These are phyloP conservation scores for Taiozyma sp. DNA, from an alignment of 1,139 yeast genomes.

Conservation along the genomic window DNA sequence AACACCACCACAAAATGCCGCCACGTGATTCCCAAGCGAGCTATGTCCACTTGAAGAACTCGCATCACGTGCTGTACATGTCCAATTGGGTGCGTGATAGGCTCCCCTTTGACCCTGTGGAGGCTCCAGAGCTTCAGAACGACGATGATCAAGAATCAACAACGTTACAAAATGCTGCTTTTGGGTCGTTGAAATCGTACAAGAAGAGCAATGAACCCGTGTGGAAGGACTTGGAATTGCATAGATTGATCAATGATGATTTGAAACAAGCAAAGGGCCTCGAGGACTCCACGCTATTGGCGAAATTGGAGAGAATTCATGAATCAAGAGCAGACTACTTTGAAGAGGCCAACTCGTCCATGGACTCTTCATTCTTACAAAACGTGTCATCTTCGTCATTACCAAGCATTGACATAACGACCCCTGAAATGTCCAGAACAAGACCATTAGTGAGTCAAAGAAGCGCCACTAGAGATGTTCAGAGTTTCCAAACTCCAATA, in stretches of 20 bases:
- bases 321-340: constrained; percentile 2
- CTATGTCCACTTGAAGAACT: constrained; percentile 29
- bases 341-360: constrained; percentile 12
- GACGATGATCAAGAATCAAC: constrained; percentile 20
- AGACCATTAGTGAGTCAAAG: constrained; percentile 1
- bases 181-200: constrained; percentile 24
- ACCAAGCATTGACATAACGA: constrained; percentile 15
- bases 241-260: constrained; percentile 23
- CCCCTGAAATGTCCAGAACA: constrained; percentile 19
- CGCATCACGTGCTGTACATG: constrained; percentile 30
- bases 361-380: constrained; percentile 9
- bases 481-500: constrained; percentile 23
- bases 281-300: constrained; percentile 8
- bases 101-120: constrained; percentile 33
- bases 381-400: constrained; percentile 3
- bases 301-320: constrained; percentile 7
- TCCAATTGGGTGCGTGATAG: constrained; percentile 33
- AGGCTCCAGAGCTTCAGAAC: constrained; percentile 18
- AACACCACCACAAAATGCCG: background rate
- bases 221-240: constrained; percentile 33
- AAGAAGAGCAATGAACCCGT: constrained; percentile 21
- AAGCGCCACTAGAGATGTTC: constrained; percentile 7
- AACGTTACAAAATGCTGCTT: constrained; percentile 15
- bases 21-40: constrained; percentile 24
- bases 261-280: background rate